A percentile compares a stretch with the other conserved stretches of the same genome.
Evolutionary conservation across 164 flowering plant genomes (phyloP).

Genomic region (Akebia trifoliata): DNA sequence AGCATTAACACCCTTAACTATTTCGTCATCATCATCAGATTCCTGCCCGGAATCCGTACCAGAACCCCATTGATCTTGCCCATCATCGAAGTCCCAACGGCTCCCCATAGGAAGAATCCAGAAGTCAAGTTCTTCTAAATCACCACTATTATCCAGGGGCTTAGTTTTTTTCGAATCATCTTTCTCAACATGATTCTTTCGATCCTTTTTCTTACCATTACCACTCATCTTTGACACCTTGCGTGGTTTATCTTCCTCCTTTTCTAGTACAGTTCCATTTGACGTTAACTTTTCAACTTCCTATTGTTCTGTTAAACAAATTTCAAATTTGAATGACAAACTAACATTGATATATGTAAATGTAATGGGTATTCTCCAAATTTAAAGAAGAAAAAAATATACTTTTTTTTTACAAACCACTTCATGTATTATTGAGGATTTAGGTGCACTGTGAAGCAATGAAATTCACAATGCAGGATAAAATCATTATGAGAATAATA

Average conservation of each 20-base stretch:
- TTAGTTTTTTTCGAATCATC: constrained; percentile 34
- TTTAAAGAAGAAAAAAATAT: too few relatives aligned
- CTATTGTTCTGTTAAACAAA: constrained; percentile 43
- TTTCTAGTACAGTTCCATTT: constrained; percentile 19
- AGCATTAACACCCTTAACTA: constrained; percentile 25
- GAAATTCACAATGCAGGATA: too few relatives aligned
- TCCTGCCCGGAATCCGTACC: constrained; percentile 47
- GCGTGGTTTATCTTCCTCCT: constrained; percentile 18
- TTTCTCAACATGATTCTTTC: constrained; percentile 25
- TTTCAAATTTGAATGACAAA: not conserved
- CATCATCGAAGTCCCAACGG: constrained; percentile 88
- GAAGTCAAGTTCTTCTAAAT: constrained; percentile 57
- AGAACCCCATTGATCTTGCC: constrained; percentile 81
- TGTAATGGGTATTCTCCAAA: not conserved
- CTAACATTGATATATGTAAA: too few relatives aligned
- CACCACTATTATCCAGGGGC: constrained; percentile 29
- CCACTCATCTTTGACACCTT: constrained; percentile 23
- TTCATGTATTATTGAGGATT: too few relatives aligned
- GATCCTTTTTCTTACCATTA: constrained; percentile 24
- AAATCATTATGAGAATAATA: too few relatives aligned
- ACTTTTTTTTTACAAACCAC: too few relatives aligned
- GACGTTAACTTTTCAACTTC: constrained; percentile 38
- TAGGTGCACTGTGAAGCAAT: too few relatives aligned
- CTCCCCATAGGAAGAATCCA: constrained; percentile 84
- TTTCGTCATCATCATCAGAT: constrained; percentile 30